These are phyloP conservation scores for Plasmodium ovale DNA, from an alignment of 169 alveolate genomes.

Conservation along the genomic window DNA sequence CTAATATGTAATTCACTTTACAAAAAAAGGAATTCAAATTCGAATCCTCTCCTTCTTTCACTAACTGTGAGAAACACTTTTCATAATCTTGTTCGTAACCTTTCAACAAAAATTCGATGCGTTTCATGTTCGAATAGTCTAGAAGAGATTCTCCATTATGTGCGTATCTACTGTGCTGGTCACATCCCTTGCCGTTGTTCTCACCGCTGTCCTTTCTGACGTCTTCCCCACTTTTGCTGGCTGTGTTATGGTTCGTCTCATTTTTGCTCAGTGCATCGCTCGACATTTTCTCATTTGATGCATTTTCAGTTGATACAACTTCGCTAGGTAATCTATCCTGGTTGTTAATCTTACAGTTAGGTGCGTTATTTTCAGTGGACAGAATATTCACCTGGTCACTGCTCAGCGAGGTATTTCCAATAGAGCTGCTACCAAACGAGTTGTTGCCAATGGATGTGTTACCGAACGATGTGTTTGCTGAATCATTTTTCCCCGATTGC, in stretches of 20 bases:
- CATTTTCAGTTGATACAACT: conserved; percentile 42
- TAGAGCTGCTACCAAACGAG: not conserved
- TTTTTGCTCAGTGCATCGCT: not conserved
- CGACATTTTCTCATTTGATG: conserved; percentile 27
- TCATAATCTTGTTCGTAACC: conserved; percentile 66
- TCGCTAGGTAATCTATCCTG: conserved; percentile 20
- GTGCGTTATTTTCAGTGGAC: not conserved
- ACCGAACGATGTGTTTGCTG: not conserved
- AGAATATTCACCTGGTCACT: not conserved
- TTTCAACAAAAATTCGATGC: conserved; percentile 56
- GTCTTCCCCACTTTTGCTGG: not conserved
- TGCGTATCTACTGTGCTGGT: no score
- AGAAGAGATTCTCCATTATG: conserved; percentile 6
- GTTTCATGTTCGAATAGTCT: conserved; percentile 49
- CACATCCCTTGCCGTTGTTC: no score
- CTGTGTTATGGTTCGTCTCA: not conserved
- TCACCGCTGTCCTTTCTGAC: no score
- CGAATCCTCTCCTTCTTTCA: conserved; percentile 6
- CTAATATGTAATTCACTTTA: conserved; percentile 24
- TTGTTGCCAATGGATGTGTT: not conserved
- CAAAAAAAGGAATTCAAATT: not conserved
- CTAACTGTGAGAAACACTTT: conserved; percentile 48
- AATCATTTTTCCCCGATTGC: conserved; percentile 6
- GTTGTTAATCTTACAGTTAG: not conserved
- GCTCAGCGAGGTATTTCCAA: no score